These are phyloP conservation scores for Immersiporthe knoxdaviesiana DNA, from an alignment of 2,329 filamentous ascomycete genomes.

Conservation along the genomic window DNA sequence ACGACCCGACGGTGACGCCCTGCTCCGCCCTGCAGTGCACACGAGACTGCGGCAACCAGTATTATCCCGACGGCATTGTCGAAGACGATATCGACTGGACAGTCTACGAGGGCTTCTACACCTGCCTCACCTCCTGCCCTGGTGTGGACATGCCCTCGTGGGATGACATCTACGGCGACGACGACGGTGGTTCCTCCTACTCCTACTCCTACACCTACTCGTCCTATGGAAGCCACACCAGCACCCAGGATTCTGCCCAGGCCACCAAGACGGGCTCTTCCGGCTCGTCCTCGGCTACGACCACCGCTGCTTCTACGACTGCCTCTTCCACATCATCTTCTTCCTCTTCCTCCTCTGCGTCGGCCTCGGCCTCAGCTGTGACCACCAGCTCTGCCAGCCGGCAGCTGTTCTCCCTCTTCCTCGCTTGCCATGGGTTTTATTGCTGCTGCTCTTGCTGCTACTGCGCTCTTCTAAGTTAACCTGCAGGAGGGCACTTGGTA, in stretches of 20 bases:
- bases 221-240: background rate
- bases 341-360: no score
- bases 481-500: background rate
- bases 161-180: background rate
- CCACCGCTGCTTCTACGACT: background rate
- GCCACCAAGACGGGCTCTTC: constrained; percentile 4
- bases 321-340: background rate
- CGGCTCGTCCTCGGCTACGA: background rate
- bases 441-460: no score
- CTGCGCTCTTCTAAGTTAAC: background rate
- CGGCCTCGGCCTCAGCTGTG: background rate
- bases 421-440: background rate
- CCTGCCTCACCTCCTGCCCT: constrained; percentile 4
- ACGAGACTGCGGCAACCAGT: constrained; percentile 25
- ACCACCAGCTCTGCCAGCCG: constrained; percentile 3
- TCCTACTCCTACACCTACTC: background rate
- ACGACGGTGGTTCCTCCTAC: background rate
- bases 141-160: constrained; percentile 1
- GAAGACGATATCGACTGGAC: background rate
- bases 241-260: background rate
- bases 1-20: constrained; percentile 18
- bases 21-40: constrained; percentile 28
- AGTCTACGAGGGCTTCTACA: background rate
- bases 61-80: constrained; percentile 12
- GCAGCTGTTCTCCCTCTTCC: background rate